Base-by-base conservation (phyloP, 306 rosid genomes). In the Ormosia semicastrata region DNA sequence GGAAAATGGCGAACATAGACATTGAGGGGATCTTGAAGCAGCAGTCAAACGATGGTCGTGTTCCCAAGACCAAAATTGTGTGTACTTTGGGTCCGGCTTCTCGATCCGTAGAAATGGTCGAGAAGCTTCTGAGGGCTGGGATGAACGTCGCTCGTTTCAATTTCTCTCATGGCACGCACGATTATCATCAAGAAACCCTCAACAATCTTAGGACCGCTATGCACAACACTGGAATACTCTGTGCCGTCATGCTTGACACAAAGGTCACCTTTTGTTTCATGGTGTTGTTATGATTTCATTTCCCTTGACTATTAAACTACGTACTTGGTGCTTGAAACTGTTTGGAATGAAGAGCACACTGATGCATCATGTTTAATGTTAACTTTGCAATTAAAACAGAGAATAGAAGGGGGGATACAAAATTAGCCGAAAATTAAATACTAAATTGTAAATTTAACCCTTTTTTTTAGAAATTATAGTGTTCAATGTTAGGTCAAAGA, bases 101-200 rank as follows among this genome's bases (percentile, higher is more conserved):
- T 8, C 85, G 98, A 66, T 89, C 94, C 54, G 98, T 94, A 7
- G 78, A 81, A 56, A 92, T 92, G 97, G 39, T 66, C 1, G 91
- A 94, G 88, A 94, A 94, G 85, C 94, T 94, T 73, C 94, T 94
- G 1, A 87, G 78, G 82, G 97, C 98, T 3, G 98, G 98, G 11
- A 94, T 94, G 98, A 94, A 94, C 67, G 97, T 92, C 52, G 97
- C 98, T 65, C 93, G 98, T 49, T 94, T 94, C 89, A 94, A 94
- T 79, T 94, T 94, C 80, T 94, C 98, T 17, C 98, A 94, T 46
- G 98, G 98, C 1, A 90, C 97, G 6, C 98, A 94, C 36, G 94
- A 92, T 0, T 94, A 94, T 80, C 98, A 94, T 66, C 97, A 92
- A 84, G 97, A 92, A 85, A 94, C 97, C 8, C 88, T 94, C 75